These are phyloP conservation scores for Cenchrus fungigraminus DNA, from an alignment of 176 grass and related monocot genomes.

Conservation along the genomic window DNA sequence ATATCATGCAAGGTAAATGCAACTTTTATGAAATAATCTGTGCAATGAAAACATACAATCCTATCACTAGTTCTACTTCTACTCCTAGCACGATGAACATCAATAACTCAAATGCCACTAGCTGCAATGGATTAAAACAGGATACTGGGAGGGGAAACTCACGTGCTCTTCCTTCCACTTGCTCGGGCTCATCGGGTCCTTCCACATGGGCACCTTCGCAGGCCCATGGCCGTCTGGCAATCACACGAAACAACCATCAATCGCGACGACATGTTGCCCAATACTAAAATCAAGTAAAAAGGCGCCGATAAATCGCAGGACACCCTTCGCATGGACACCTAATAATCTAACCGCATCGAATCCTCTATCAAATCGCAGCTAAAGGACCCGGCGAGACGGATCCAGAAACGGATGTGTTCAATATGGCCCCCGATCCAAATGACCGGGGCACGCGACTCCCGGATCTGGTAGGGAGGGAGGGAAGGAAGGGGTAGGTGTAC, in stretches of 20 bases:
- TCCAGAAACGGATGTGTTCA: conserved; percentile 15
- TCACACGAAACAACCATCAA: neutral
- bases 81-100: neutral
- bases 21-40: neutral
- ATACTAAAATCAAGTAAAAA: too few species aligned
- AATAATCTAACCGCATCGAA: conserved; percentile 2
- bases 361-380: neutral
- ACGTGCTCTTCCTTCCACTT: conserved; percentile 80
- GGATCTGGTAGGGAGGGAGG: conserved; percentile 41
- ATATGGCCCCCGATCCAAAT: conserved; percentile 18
- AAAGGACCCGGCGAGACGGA: neutral
- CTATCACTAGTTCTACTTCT: neutral
- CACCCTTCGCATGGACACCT: neutral
- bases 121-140: neutral
- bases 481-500: neutral
- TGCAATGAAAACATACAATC: neutral
- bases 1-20: neutral
- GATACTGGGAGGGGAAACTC: conserved; percentile 30
- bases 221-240: conserved; percentile 52
- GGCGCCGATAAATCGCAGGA: neutral
- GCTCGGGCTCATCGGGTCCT: conserved; percentile 54
- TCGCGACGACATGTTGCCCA: neutral
- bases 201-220: conserved; percentile 51
- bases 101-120: neutral
- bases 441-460: neutral